These are phyloP conservation scores for Vitrella brassicaformis DNA, from an alignment of 73 alveolate genomes.

Conservation along the genomic window DNA sequence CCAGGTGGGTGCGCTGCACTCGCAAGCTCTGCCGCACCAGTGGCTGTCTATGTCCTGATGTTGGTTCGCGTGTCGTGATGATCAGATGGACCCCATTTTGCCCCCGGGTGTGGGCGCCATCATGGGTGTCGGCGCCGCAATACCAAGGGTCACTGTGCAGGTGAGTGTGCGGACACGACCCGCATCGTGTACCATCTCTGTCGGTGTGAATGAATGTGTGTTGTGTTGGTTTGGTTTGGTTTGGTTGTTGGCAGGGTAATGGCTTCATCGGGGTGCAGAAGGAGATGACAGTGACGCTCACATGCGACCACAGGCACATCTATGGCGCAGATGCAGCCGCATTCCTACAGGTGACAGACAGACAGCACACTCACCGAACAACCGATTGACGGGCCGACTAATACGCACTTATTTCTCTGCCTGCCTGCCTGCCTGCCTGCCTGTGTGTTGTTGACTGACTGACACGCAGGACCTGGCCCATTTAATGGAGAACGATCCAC, in stretches of 20 bases:
- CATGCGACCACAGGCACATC: not conserved
- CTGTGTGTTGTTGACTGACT: not conserved
- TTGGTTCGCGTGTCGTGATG: not conserved
- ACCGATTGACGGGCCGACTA: not conserved
- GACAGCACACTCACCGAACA: not conserved
- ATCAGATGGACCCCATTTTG: not conserved
- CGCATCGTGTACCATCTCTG: too few relatives aligned
- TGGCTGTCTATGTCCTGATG: not conserved
- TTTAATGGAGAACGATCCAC: too few relatives aligned
- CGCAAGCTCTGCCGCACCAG: not conserved
- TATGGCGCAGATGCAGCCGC: not conserved
- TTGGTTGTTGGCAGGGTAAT: too few relatives aligned
- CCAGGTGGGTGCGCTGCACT: not conserved
- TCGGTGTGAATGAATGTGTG: too few relatives aligned
- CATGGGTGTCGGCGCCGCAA: not conserved
- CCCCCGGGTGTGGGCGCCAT: not conserved
- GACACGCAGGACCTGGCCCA: too few relatives aligned
- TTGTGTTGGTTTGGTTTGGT: too few relatives aligned
- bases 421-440: not conserved
- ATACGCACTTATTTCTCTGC: not conserved
- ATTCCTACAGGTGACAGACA: not conserved
- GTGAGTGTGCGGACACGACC: too few relatives aligned
- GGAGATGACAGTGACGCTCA: not conserved
- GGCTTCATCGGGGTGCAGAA: not conserved
- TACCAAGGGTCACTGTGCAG: not conserved